Evolutionary conservation across 2,329 filamentous ascomycete species (phyloP).

Genomic region (Beauveria bassiana): DNA sequence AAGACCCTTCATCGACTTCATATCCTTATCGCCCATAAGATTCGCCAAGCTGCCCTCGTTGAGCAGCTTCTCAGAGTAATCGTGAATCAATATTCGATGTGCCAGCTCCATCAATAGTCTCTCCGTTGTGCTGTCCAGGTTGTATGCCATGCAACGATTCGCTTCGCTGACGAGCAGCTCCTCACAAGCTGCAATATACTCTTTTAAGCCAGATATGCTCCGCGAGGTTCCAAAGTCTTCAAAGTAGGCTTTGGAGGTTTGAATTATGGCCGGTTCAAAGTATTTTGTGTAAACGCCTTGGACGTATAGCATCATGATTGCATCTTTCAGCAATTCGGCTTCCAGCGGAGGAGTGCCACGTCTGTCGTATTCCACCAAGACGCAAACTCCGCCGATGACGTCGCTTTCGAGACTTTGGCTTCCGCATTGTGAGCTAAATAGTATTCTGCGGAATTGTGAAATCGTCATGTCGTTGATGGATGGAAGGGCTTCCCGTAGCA

Average conservation of each 20-base stretch:
- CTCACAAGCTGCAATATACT: conserved; percentile 67
- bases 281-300: conserved; percentile 69
- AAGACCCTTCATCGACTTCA: conserved; percentile 63
- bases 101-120: conserved; percentile 65
- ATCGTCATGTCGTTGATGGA: conserved; percentile 79
- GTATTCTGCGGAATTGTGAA: conserved; percentile 59
- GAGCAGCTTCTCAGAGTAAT: conserved; percentile 59
- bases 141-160: conserved; percentile 68
- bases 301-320: conserved; percentile 78
- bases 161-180: conserved; percentile 65
- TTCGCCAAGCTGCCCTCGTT: conserved; percentile 60
- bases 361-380: conserved; percentile 68
- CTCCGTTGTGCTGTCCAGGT: conserved; percentile 76
- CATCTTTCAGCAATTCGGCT: conserved; percentile 58
- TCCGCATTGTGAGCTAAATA: conserved; percentile 31
- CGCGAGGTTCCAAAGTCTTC: conserved; percentile 60
- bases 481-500: conserved; percentile 61
- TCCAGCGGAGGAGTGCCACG: conserved; percentile 49
- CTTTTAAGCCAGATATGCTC: conserved; percentile 56
- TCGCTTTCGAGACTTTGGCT: conserved; percentile 23
- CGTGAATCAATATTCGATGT: conserved; percentile 63
- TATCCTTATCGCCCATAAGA: conserved; percentile 63
- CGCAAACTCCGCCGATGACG: conserved; percentile 53
- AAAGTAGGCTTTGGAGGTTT: conserved; percentile 61
- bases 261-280: conserved; percentile 72